Conservation (phyloP, 2,329 filamentous ascomycete genomes). For the Penicillium sp. region DNA sequence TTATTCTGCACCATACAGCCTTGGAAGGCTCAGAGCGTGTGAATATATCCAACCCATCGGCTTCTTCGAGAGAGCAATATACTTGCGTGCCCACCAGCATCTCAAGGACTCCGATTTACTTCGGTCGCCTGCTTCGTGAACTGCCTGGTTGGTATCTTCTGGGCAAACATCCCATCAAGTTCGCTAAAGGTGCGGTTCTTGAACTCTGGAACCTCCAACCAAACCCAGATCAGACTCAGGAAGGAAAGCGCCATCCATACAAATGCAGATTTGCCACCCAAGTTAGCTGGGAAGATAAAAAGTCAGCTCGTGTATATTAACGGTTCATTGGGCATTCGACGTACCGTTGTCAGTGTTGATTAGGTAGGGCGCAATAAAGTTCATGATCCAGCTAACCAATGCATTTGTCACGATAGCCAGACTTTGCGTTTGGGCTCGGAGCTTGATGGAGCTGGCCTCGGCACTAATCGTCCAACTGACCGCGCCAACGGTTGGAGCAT, state of each 20-base stretch:
- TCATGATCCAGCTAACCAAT: slow-evolving; percentile 6
- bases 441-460: slow-evolving; percentile 4
- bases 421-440: slow-evolving; percentile 2
- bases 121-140: background rate
- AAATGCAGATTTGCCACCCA: slow-evolving; percentile 3
- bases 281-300: background rate
- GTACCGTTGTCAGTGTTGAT: background rate
- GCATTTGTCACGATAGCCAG: slow-evolving; percentile 6
- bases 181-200: background rate
- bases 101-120: background rate
- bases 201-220: background rate
- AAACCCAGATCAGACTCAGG: slow-evolving; percentile 5
- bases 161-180: background rate
- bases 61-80: background rate
- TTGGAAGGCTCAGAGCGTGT: too few species aligned
- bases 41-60: too few species aligned
- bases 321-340: background rate
- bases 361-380: background rate
- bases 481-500: slow-evolving; percentile 2
- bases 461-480: slow-evolving; percentile 6
- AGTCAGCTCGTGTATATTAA: background rate
- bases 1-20: too few species aligned
- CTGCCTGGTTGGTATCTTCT: background rate
- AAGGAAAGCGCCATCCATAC: slow-evolving; percentile 5
- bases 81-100: background rate